phyloP scores from a whole-genome alignment of 2,329 filamentous ascomycete species.

The Botryotinia globosa region DNA sequence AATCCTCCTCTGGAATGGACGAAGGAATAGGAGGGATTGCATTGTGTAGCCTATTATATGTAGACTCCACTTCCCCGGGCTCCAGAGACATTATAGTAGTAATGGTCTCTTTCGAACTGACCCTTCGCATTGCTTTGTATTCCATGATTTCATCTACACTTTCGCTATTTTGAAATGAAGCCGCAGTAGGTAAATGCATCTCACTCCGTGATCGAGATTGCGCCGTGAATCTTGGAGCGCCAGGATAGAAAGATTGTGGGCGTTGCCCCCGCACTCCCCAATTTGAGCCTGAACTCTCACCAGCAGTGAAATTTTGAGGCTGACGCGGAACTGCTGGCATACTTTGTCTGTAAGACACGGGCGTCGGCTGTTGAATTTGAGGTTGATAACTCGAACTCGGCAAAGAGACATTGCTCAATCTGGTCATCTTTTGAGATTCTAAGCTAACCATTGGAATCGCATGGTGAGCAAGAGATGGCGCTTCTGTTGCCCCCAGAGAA shows the following conservation, averaged over 20 bases:
- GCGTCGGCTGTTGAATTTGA: constrained; percentile 16
- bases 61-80: constrained; percentile 31
- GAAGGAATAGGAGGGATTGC: constrained; percentile 30
- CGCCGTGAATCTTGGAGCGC: constrained; percentile 28
- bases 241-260: constrained; percentile 22
- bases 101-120: constrained; percentile 34
- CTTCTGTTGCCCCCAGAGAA: constrained; percentile 1
- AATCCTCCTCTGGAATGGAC: constrained; percentile 23
- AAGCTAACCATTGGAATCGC: constrained; percentile 15
- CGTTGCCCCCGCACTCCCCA: constrained; percentile 23
- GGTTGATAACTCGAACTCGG: not conserved
- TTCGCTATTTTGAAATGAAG: constrained; percentile 26
- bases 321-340: constrained; percentile 16
- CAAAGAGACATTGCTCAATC: not conserved
- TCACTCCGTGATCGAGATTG: constrained; percentile 30
- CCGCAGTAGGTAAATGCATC: constrained; percentile 25
- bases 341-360: constrained; percentile 21
- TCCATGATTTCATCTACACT: constrained; percentile 28
- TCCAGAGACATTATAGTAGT: constrained; percentile 35
- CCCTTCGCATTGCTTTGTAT: constrained; percentile 28
- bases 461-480: constrained; percentile 22
- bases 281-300: constrained; percentile 15
- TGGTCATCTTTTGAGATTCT: constrained; percentile 6
- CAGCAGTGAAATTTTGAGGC: not conserved
- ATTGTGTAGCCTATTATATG: constrained; percentile 28